Conservation (phyloP, 768 basidiomycete species). For the Omphalotus guepiniiformis region DNA sequence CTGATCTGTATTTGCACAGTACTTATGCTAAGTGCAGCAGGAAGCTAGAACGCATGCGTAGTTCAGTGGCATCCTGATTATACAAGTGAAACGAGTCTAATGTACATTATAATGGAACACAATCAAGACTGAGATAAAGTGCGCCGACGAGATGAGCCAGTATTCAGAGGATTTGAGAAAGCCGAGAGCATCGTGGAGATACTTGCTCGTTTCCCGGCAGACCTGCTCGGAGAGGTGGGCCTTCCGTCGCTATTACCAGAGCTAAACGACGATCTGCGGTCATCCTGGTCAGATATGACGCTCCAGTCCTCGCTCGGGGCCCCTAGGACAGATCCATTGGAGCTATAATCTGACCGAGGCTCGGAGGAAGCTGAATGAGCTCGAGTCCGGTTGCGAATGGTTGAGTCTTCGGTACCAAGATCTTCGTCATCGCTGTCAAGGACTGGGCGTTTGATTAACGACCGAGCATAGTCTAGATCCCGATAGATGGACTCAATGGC, state of each 20-base stretch:
- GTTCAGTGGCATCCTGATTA: background rate
- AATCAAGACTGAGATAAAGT: slow-evolving; percentile 29
- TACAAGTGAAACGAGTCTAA: background rate
- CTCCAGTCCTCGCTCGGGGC: slow-evolving; percentile 83
- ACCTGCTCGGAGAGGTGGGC: slow-evolving; percentile 28
- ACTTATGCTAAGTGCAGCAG: background rate
- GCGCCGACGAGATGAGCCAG: slow-evolving; percentile 38
- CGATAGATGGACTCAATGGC: slow-evolving; percentile 96
- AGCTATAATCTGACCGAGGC: slow-evolving; percentile 50
- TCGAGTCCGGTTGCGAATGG: slow-evolving; percentile 29
- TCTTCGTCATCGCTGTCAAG: slow-evolving; percentile 29
- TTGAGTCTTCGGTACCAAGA: slow-evolving; percentile 32
- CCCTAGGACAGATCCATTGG: slow-evolving; percentile 48
- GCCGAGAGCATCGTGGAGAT: slow-evolving; percentile 59
- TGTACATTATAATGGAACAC: background rate
- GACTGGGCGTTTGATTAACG: slow-evolving; percentile 63
- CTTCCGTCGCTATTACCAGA: slow-evolving; percentile 36
- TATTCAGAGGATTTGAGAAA: slow-evolving; percentile 48
- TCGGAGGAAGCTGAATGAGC: slow-evolving; percentile 24
- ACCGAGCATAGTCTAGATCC: slow-evolving; percentile 91
- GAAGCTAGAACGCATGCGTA: too few species aligned
- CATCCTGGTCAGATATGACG: slow-evolving; percentile 77
- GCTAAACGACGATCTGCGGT: slow-evolving; percentile 49
- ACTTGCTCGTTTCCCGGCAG: slow-evolving; percentile 54
- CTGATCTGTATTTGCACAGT: background rate